Evolutionary conservation across 208 protist genomes (phyloP).

Genomic region (Leishmania amazonensis): DNA sequence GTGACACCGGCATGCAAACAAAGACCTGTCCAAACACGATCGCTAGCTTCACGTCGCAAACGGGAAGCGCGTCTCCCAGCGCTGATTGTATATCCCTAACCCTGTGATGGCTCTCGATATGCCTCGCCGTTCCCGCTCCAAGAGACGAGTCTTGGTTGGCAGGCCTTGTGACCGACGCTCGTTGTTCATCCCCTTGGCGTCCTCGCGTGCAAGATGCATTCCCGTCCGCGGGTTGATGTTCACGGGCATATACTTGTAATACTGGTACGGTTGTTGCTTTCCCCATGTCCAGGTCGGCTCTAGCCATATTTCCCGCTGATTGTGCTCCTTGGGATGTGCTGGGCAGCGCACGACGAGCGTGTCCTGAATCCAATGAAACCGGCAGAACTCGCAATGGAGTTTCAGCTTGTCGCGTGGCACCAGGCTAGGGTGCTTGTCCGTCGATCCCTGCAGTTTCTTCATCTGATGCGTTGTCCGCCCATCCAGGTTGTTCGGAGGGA

Average conservation of each 20-base stretch:
- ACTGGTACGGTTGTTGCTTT: slow-evolving; percentile 84
- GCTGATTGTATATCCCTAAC: slow-evolving; percentile 68
- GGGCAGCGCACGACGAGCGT: slow-evolving; percentile 79
- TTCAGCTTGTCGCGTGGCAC: slow-evolving; percentile 70
- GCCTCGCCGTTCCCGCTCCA: slow-evolving; percentile 66
- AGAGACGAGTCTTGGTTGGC: slow-evolving; percentile 64
- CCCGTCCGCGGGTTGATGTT: slow-evolving; percentile 77
- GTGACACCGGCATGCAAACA: not conserved
- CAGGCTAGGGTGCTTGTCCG: slow-evolving; percentile 57
- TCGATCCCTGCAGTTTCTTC: slow-evolving; percentile 61
- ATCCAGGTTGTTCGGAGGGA: slow-evolving; percentile 70
- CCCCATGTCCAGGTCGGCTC: slow-evolving; percentile 88
- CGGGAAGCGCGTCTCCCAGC: slow-evolving; percentile 84
- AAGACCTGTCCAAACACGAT: not conserved
- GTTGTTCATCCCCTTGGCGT: slow-evolving; percentile 88
- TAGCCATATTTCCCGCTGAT: slow-evolving; percentile 87
- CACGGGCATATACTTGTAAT: slow-evolving; percentile 83
- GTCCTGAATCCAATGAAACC: slow-evolving; percentile 81
- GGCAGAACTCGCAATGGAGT: slow-evolving; percentile 78
- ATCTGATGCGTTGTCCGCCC: slow-evolving; percentile 59
- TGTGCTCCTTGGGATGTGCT: slow-evolving; percentile 66
- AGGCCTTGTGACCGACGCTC: slow-evolving; percentile 76
- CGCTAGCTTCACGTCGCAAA: slow-evolving; percentile 56
- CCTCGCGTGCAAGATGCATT: slow-evolving; percentile 76
- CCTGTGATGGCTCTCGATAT: slow-evolving; percentile 74